phyloP scores from a whole-genome alignment of 2,329 filamentous ascomycete genomes.

The Aspergillus hortae region DNA sequence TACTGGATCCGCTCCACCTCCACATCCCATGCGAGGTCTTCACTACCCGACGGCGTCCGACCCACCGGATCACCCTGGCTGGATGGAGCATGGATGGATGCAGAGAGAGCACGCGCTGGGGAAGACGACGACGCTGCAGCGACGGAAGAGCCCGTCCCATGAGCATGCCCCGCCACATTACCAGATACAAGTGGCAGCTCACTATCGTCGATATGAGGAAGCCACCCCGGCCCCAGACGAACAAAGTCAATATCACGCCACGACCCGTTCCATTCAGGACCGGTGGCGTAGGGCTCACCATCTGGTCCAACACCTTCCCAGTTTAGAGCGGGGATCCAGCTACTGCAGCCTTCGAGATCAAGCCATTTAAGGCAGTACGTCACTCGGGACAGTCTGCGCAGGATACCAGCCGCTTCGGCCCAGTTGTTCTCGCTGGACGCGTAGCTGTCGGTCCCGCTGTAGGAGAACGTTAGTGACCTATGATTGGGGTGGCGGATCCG shows the following conservation, averaged over 20 bases:
- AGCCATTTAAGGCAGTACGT: constrained; percentile 60
- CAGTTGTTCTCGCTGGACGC: constrained; percentile 52
- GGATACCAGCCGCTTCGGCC: constrained; percentile 53
- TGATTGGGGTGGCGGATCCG: constrained; percentile 40
- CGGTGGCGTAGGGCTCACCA: constrained; percentile 25
- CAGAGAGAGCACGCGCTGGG: constrained; percentile 12
- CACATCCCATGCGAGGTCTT: constrained; percentile 27
- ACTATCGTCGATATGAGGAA: constrained; percentile 21
- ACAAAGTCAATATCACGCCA: constrained; percentile 46
- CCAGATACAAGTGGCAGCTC: constrained; percentile 4
- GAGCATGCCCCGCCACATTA: not conserved
- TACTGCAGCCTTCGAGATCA: constrained; percentile 57
- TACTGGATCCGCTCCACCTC: constrained; percentile 31
- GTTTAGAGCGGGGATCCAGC: constrained; percentile 53
- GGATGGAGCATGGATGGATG: constrained; percentile 20
- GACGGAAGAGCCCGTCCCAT: not conserved
- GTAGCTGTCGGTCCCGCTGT: constrained; percentile 53
- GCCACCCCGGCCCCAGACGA: constrained; percentile 41
- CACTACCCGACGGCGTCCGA: not conserved
- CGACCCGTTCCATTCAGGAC: constrained; percentile 44
- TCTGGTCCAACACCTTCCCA: constrained; percentile 35
- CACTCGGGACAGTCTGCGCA: constrained; percentile 53
- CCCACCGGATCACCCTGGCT: not conserved
- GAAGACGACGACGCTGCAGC: not conserved
- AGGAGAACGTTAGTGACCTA: constrained; percentile 40